Percentiles rank a stretch among this genome's conserved stretches.
Conservation (phyloP, 352 stramenopile species). For the Globisporangium viniferum region DNA sequence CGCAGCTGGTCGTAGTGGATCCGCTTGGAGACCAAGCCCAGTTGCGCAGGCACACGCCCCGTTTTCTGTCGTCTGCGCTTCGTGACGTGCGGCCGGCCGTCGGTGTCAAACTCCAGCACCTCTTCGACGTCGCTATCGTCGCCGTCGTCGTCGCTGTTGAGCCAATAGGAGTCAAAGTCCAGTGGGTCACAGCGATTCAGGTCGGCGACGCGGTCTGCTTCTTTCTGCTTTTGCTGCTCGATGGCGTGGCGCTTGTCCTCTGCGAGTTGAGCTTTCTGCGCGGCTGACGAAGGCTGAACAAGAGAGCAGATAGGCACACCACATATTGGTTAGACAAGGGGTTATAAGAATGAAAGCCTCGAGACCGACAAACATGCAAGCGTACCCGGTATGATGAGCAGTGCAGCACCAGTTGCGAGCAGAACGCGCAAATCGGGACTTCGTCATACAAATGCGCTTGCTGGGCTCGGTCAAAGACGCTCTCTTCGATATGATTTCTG, state of each 20-base stretch:
- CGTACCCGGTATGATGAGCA: constrained; percentile 41
- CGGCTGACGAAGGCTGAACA: constrained; percentile 25
- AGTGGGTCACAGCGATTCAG: constrained; percentile 44
- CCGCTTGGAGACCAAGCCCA: constrained; percentile 53
- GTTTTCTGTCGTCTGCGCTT: constrained; percentile 24
- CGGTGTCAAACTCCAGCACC: constrained; percentile 34
- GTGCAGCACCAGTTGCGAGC: constrained; percentile 52
- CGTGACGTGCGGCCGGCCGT: constrained; percentile 39
- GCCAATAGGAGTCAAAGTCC: constrained; percentile 39
- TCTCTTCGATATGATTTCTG: constrained; percentile 9
- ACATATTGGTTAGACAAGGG: background rate
- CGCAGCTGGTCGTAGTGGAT: constrained; percentile 56
- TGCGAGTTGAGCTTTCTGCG: constrained; percentile 22
- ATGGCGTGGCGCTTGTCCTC: constrained; percentile 18
- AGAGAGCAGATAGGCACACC: background rate
- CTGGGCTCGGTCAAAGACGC: constrained; percentile 22
- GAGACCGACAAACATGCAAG: background rate
- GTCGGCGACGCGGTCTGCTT: constrained; percentile 19
- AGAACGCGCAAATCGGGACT: constrained; percentile 53
- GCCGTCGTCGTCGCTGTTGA: constrained; percentile 59
- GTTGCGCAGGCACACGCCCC: constrained; percentile 31
- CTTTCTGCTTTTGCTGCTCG: constrained; percentile 26
- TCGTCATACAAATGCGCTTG: constrained; percentile 60
- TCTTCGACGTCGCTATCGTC: constrained; percentile 48
- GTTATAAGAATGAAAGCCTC: background rate